phyloP scores from a whole-genome alignment of 495 filamentous ascomycete genomes.

The Lasiosphaeris hirsuta region DNA sequence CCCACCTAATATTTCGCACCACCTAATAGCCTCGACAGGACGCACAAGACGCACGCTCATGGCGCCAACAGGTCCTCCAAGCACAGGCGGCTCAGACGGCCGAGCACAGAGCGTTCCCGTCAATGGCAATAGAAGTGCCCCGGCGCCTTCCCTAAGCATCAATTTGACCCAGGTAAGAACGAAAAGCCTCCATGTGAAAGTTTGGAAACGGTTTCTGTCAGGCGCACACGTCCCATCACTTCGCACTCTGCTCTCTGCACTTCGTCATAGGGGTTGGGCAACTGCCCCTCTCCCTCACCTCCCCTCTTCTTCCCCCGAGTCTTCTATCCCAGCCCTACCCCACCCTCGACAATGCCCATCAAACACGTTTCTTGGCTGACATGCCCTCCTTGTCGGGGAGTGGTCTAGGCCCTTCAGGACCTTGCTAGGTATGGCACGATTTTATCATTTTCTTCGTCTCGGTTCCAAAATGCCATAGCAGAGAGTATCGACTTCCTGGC shows the following conservation, averaged over 20 bases:
- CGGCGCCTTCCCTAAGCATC: no score
- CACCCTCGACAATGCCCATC: constrained; percentile 1
- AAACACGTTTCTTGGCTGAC: constrained; percentile 17
- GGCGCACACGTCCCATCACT: no score
- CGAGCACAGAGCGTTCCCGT: not conserved
- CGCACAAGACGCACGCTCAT: not conserved
- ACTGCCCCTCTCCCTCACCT: not conserved
- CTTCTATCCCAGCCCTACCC: not conserved
- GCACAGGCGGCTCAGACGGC: not conserved
- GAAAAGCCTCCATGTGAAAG: no score
- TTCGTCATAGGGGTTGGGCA: constrained; percentile 1
- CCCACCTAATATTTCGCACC: no score
- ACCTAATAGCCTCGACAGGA: no score
- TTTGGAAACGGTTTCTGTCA: no score
- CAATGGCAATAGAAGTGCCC: no score
- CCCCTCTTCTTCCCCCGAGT: not conserved
- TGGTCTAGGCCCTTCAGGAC: constrained; percentile 44
- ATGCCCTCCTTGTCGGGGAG: constrained; percentile 8
- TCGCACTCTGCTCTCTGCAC: not conserved
- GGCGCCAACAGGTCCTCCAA: not conserved
- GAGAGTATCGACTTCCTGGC: constrained; percentile 6
- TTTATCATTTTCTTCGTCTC: constrained; percentile 13
- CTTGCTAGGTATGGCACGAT: constrained; percentile 43
- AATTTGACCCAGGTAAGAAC: no score
- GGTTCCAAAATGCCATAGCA: constrained; percentile 15